A percentile compares a stretch with the other conserved stretches of the same genome.
These are phyloP conservation scores for Ambispora gerdemannii DNA, from an alignment of 192 early-diverging fungal genomes.

Conservation along the genomic window DNA sequence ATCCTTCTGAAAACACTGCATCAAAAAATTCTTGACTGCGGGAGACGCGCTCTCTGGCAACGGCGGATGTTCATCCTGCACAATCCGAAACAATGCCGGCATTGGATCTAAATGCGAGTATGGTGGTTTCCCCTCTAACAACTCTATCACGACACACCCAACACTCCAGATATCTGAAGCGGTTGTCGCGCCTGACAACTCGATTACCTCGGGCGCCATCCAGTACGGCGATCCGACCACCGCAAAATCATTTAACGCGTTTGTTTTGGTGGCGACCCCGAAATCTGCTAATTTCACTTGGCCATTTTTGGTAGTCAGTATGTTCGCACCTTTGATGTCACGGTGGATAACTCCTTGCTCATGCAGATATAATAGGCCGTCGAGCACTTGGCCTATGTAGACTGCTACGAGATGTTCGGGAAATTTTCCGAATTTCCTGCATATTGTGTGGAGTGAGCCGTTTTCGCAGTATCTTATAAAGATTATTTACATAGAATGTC, in stretches of 20 bases:
- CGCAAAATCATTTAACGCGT: conserved; percentile 40
- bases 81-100: conserved; percentile 68
- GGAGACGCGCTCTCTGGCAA: conserved; percentile 61
- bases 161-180: conserved; percentile 74
- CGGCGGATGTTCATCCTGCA: conserved; percentile 73
- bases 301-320: conserved; percentile 67
- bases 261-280: conserved; percentile 68
- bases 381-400: conserved; percentile 80
- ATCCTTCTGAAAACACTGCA: conserved; percentile 76
- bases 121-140: conserved; percentile 67
- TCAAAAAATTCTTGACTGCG: conserved; percentile 69
- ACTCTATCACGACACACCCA: conserved; percentile 68
- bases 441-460: conserved; percentile 66
- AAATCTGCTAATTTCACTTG: conserved; percentile 75
- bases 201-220: conserved; percentile 75
- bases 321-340: conserved; percentile 88
- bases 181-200: conserved; percentile 62
- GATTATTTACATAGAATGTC: no score
- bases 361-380: conserved; percentile 87
- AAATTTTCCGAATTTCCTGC: conserved; percentile 69
- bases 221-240: conserved; percentile 72
- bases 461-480: conserved; percentile 73
- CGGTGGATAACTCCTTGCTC: conserved; percentile 81
- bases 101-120: conserved; percentile 67
- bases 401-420: conserved; percentile 69